These are phyloP conservation scores for Penicillium cosmopolitanum DNA, from an alignment of 495 filamentous ascomycete species.

Conservation along the genomic window DNA sequence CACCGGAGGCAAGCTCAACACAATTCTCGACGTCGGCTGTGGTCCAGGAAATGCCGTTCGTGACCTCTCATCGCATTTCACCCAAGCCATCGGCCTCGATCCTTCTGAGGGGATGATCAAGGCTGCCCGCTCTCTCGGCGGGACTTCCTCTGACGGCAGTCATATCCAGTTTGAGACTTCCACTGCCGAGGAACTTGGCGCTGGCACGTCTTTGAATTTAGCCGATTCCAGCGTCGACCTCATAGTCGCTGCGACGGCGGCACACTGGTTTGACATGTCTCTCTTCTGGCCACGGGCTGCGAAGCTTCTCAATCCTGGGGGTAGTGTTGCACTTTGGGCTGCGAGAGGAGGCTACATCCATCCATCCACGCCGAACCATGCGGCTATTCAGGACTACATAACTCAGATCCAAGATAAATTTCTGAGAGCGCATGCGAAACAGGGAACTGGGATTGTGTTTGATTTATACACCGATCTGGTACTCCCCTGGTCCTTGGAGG, in stretches of 20 bases:
- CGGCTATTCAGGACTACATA: constrained; percentile 31
- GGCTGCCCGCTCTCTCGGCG: constrained; percentile 39
- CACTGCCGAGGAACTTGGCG: constrained; percentile 47
- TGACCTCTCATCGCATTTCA: constrained; percentile 43
- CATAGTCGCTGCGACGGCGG: constrained; percentile 52
- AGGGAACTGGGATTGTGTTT: constrained; percentile 39
- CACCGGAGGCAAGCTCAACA: constrained; percentile 48
- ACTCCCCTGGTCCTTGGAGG: constrained; percentile 51
- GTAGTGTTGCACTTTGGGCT: constrained; percentile 59
- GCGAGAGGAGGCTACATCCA: constrained; percentile 23
- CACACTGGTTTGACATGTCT: constrained; percentile 64
- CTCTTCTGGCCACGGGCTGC: constrained; percentile 55
- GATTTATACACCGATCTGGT: constrained; percentile 43
- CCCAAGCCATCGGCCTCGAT: constrained; percentile 52
- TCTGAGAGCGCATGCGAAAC: constrained; percentile 35
- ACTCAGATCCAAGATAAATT: constrained; percentile 30
- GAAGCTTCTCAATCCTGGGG: constrained; percentile 52
- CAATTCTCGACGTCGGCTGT: constrained; percentile 58
- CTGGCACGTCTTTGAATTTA: constrained; percentile 11
- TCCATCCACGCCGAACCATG: constrained; percentile 35
- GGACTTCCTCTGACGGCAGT: constrained; percentile 21
- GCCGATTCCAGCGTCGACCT: constrained; percentile 49
- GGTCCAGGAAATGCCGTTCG: constrained; percentile 52
- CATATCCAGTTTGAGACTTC: constrained; percentile 45
- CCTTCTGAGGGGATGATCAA: constrained; percentile 56